Base-by-base conservation (phyloP, 495 filamentous ascomycete species). In the Cladorrhinum samala region DNA sequence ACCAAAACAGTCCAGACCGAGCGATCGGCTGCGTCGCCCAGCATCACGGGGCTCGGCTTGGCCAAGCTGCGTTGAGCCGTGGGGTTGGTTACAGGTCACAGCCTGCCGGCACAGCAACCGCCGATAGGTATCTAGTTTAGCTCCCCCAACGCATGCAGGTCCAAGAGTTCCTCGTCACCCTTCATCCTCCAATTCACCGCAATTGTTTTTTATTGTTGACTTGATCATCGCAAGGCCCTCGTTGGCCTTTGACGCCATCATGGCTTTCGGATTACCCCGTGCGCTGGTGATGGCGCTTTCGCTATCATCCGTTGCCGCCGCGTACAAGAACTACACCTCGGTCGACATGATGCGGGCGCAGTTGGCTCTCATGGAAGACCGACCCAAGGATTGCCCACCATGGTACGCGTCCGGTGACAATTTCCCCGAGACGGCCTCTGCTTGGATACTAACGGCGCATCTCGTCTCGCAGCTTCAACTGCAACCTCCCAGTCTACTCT, bases 401-500 rank as follows among this genome's bases (percentile, higher is more conserved):
- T 85, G 82, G 82, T 85, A 75, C 42, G 78, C 23, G 46, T 3
- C 46, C 24, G 1, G 20, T 7, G n/a, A 1, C 23, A 25, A 21
- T 7, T 27, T 2, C 39, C 9, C 40, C 13, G 20, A 5, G 27
- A 7, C 19, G 27, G 23, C n/a, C 18, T 33, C 17, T 9, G 43
- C 45, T 52, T 59, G 21, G 42, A 49, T 42, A 44, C 57, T 71
- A 51, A 61, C 49, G 17, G 18, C 14, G 8, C 13, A 17, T 11
- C 18, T 45, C 46, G 42, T 23, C 8, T 30, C 18, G n/a, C 54
- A 84, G 93, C 72, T 98, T 98, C 78, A 96, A 98, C 85, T 98
- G 93, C 71, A 87, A 95, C 49, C 81, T 97, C 17, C 90, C 93
- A 20, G 85, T 85, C 52, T 95, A 95, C 68, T 82, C 82, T 51